Base-by-base conservation (phyloP, 1,284 basidiomycete species). In the Papiliotrema terrestris region DNA sequence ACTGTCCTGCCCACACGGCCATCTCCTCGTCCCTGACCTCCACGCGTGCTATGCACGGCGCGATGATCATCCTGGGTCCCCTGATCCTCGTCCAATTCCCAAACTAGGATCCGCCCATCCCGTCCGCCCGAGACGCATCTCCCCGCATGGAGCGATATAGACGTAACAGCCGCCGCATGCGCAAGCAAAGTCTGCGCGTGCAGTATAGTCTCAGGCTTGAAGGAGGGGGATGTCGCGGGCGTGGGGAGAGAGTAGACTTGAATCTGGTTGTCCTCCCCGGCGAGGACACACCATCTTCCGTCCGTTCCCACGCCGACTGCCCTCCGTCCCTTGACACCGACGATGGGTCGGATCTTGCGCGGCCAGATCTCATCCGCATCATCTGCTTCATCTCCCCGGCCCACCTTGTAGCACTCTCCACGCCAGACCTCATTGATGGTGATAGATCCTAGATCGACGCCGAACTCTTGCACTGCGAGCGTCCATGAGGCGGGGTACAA, bases 401-500 rank as follows among this genome's bases (percentile, higher is more conserved):
- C 62, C 8, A 72, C 67, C 25, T 69, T 60, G 48, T 61, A 72
- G 53, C 66, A 68, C 22, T 72, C 70, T 3, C 71, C 70, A 14
- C 71, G 57, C 32, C 51, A 45, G 13, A 68, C 60, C 25, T 47
- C 20, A 43, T 57, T 22, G 23, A n/a, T 15, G 17, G 32, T 5
- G 8, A 23, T 25, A 17, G 29, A 19, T 9, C n/a, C 15, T 0
- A 65, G 38, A 39, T 59, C 57, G 36, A 77, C 66, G 2, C 49
- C 46, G 15, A 77, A 63, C 50, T 75, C 73, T 55, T 77, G 75
- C 2, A 75, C 68, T 0, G 74, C 71, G 1, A 75, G 61, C 1
- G 71, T 76, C 75, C 75, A 77, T 9, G 73, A 72, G 2, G 68
- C 45, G 1, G 75, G 75, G 49, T 77, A 77, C 1, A 77, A 54